Conservation (phyloP, 768 basidiomycete species). For the Tricholoma flavovirens region DNA sequence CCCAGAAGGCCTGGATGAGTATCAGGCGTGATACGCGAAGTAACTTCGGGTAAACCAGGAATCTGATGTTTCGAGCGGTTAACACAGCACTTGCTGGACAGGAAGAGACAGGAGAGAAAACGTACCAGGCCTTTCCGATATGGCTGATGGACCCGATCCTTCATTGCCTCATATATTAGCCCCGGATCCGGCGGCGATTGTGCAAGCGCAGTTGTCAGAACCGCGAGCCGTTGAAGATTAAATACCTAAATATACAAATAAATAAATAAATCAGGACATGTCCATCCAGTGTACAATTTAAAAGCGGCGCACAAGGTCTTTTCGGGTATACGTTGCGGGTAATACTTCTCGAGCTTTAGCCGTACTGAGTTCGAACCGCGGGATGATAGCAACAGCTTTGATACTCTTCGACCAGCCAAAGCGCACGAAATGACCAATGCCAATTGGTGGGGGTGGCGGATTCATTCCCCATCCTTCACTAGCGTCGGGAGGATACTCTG, state of each 20-base stretch:
- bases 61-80: constrained; percentile 47
- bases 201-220: constrained; percentile 89
- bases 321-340: constrained; percentile 79
- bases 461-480: constrained; percentile 86
- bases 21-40: constrained; percentile 77
- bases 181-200: constrained; percentile 89
- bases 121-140: constrained; percentile 83
- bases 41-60: constrained; percentile 91
- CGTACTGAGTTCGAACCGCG: constrained; percentile 92
- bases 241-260: constrained; percentile 68
- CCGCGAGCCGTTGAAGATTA: constrained; percentile 94
- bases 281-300: background rate
- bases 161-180: constrained; percentile 99
- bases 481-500: constrained; percentile 92
- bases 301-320: constrained; percentile 69
- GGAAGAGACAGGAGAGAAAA: constrained; percentile 6
- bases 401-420: constrained; percentile 84
- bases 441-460: constrained; percentile 81
- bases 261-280: constrained; percentile 1
- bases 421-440: constrained; percentile 91
- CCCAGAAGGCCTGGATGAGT: constrained; percentile 94
- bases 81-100: background rate
- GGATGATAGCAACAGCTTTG: constrained; percentile 91
- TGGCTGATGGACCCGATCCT: constrained; percentile 95
- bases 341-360: constrained; percentile 89